These are phyloP conservation scores for Huntiella savannae DNA, from an alignment of 2,329 filamentous ascomycete genomes.

Conservation along the genomic window DNA sequence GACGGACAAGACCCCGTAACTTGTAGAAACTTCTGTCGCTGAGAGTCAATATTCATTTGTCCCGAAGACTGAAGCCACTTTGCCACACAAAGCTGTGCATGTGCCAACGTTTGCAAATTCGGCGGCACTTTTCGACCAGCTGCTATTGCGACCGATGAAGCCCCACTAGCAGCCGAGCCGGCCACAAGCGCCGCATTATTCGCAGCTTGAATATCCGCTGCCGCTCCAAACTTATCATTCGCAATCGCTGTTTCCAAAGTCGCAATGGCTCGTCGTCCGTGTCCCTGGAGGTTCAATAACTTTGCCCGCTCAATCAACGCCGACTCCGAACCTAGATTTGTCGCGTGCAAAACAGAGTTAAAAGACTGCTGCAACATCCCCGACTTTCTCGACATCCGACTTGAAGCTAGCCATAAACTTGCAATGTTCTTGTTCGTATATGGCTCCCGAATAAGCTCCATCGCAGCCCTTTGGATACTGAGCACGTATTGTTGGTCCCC, in stretches of 20 bases:
- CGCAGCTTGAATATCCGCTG: background rate
- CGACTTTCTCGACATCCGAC: slow-evolving; percentile 69
- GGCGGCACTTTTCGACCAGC: background rate
- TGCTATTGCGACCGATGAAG: slow-evolving; percentile 18
- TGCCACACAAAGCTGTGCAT: slow-evolving; percentile 73
- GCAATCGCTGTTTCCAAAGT: slow-evolving; percentile 67
- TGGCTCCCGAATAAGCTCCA: slow-evolving; percentile 38
- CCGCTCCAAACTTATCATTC: background rate
- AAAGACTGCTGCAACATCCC: slow-evolving; percentile 75
- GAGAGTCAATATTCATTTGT: slow-evolving; percentile 65
- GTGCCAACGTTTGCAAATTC: slow-evolving; percentile 44
- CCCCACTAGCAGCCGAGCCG: slow-evolving; percentile 4
- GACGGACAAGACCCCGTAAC: slow-evolving; percentile 50
- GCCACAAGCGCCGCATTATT: background rate
- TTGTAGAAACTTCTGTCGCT: slow-evolving; percentile 66
- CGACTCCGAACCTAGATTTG: slow-evolving; percentile 63
- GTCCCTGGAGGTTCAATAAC: slow-evolving; percentile 79
- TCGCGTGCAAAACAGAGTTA: slow-evolving; percentile 80
- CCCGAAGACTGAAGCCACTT: slow-evolving; percentile 96
- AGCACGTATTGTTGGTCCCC: slow-evolving; percentile 88
- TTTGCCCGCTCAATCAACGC: slow-evolving; percentile 90
- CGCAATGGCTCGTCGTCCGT: slow-evolving; percentile 88
- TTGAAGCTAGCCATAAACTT: slow-evolving; percentile 67
- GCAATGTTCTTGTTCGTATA: slow-evolving; percentile 52
- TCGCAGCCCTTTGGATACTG: slow-evolving; percentile 66